Conservation (phyloP, 768 basidiomycete genomes). For the Leccinum disarticulatum region DNA sequence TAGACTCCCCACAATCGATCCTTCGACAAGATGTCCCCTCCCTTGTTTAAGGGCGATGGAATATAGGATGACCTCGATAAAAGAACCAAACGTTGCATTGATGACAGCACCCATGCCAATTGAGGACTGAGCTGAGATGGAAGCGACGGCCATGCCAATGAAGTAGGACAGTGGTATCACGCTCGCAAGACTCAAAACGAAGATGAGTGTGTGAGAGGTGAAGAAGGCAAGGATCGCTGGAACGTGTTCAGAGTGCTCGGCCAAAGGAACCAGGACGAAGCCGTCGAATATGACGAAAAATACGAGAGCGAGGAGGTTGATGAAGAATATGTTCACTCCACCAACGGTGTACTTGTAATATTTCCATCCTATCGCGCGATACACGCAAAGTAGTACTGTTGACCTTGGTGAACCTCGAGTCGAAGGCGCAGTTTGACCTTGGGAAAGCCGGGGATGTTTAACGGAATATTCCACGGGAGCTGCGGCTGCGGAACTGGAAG, state of each 20-base stretch:
- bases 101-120: conserved; percentile 99
- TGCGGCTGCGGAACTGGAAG: conserved; percentile 11
- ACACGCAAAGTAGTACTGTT: conserved; percentile 92
- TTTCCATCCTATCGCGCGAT: conserved; percentile 83
- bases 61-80: conserved; percentile 96
- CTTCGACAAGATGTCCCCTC: conserved; percentile 94
- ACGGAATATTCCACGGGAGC: conserved; percentile 54
- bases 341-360: conserved; percentile 99
- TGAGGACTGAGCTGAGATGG: conserved; percentile 96
- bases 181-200: conserved; percentile 78
- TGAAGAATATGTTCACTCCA: conserved; percentile 97
- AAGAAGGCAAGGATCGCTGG: conserved; percentile 67
- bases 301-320: conserved; percentile 91
- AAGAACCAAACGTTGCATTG: conserved; percentile 98
- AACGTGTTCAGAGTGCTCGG: conserved; percentile 61
- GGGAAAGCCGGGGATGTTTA: conserved; percentile 71
- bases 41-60: conserved; percentile 83
- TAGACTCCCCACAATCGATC: conserved; percentile 92
- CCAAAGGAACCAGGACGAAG: conserved; percentile 72
- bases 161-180: conserved; percentile 98
- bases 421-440: conserved; percentile 86
- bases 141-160: conserved; percentile 99
- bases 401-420: conserved; percentile 69
- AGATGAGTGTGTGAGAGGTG: conserved; percentile 76
- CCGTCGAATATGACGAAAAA: conserved; percentile 97